Conservation (phyloP, 352 stramenopile genomes). For the Phytopythium vexans region DNA sequence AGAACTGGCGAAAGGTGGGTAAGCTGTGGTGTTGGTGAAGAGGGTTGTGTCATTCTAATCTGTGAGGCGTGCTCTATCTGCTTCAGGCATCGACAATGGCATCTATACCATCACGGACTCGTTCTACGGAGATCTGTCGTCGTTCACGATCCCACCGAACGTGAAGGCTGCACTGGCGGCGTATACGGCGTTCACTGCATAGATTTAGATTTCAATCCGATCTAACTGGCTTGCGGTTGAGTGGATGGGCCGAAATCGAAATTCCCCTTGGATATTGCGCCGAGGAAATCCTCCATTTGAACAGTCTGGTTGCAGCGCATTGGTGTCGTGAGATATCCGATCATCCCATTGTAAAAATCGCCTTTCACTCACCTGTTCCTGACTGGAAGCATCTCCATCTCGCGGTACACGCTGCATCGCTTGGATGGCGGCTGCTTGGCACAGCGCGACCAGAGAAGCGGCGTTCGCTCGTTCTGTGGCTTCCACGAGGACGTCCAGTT, state of each 20-base stretch:
- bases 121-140: slow-evolving; percentile 57
- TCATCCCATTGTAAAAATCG: not conserved
- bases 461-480: slow-evolving; percentile 64
- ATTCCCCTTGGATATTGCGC: slow-evolving; percentile 31
- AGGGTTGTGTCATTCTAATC: too few relatives aligned
- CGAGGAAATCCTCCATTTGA: slow-evolving; percentile 41
- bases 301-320: slow-evolving; percentile 20
- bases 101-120: slow-evolving; percentile 75
- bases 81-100: slow-evolving; percentile 64
- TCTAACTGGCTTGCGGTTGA: slow-evolving; percentile 3
- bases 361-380: slow-evolving; percentile 22
- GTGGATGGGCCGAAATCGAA: slow-evolving; percentile 33
- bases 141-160: slow-evolving; percentile 44
- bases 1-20: slow-evolving; percentile 49
- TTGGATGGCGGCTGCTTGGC: slow-evolving; percentile 64
- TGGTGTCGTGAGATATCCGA: not conserved
- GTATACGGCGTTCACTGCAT: slow-evolving; percentile 42
- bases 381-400: not conserved
- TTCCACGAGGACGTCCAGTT: slow-evolving; percentile 42
- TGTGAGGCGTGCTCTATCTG: not conserved
- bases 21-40: not conserved
- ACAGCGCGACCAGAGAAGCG: slow-evolving; percentile 70
- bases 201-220: slow-evolving; percentile 12
- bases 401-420: slow-evolving; percentile 51
- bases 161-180: slow-evolving; percentile 48